These are phyloP conservation scores for Phytophthora pluvialis DNA, from an alignment of 352 stramenopile species.

Conservation along the genomic window DNA sequence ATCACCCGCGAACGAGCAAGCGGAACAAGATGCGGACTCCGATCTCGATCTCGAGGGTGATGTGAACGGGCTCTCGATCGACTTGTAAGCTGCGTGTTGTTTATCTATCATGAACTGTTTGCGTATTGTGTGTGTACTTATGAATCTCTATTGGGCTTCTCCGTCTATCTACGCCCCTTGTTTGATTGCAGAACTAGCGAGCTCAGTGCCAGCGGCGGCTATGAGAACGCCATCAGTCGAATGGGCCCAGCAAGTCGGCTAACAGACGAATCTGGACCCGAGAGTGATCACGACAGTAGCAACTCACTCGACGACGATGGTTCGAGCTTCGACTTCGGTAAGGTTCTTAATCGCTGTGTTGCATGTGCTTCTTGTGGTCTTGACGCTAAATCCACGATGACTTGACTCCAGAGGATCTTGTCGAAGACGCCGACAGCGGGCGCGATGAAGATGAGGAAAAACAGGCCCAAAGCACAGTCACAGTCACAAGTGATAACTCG, in stretches of 20 bases:
- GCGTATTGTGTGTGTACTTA: conserved; percentile 11
- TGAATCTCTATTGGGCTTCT: conserved; percentile 18
- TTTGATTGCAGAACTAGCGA: conserved; percentile 40
- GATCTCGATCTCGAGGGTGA: conserved; percentile 19
- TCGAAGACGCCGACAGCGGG: conserved; percentile 26
- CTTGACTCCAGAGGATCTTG: conserved; percentile 40
- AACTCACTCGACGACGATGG: conserved; percentile 12
- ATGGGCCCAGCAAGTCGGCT: background rate
- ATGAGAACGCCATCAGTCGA: background rate
- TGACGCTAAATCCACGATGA: background rate
- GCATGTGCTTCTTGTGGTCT: background rate
- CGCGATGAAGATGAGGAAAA: conserved; percentile 20
- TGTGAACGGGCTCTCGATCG: conserved; percentile 57
- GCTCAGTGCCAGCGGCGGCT: conserved; percentile 16
- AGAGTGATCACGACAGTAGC: conserved; percentile 9
- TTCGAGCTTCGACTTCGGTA: conserved; percentile 66
- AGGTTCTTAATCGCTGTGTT: conserved; percentile 7
- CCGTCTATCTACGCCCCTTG: conserved; percentile 3
- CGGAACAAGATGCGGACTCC: conserved; percentile 9
- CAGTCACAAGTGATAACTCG: background rate
- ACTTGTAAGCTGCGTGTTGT: conserved; percentile 53
- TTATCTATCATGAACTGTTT: conserved; percentile 24
- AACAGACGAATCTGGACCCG: conserved; percentile 2
- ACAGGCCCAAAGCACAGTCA: background rate
- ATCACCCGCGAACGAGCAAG: background rate